Base-by-base conservation (phyloP, 1,284 basidiomycete genomes). In the Tilletiopsis washingtonensis region DNA sequence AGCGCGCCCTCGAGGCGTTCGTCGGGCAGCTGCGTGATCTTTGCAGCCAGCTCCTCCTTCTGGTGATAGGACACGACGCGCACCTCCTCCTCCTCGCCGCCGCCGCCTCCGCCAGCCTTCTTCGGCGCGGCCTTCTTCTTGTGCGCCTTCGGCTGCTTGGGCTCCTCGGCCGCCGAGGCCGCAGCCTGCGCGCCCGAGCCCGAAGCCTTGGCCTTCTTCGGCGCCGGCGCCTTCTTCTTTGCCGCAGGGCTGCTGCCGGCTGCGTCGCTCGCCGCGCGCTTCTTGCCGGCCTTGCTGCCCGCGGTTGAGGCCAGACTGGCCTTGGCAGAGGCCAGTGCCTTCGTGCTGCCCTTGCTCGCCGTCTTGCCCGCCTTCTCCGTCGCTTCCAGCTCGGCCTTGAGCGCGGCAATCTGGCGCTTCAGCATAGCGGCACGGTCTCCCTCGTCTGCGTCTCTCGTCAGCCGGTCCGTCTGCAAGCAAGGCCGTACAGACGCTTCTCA, bases 11-110 rank as follows among this genome's bases (percentile, higher is more conserved):
- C 70, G 47, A 73, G 54, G 14, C 68, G 62, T 53, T 71, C 70
- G 43, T 71, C 70, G 17, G 67, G 61, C 26, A 73, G 58, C 57
- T 69, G 65, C 15, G 67, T 69, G 49, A 73, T 73, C 58, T 73
- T 72, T 32, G 58, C 58, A 7, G 70, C 70, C 39, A 73, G 54
- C 56, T 73, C 70, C 52, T 71, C 69, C 53, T 73, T 73, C 49
- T 71, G 68, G 54, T 71, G 65, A 53, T 69, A 71, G 14, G 69
- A 71, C 40, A 73, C 67, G 9, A 53, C 61, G 41, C 67, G 62
- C 40, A 71, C 61, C 37, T 69, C 67, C 25, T 65, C 62, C 37
- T 71, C 69, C 45, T 62, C 29, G 14, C 40, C 62, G 40, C 54
- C 56, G 45, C 62, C 59, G n/a, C n/a, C n/a, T 20, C 51, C 56